phyloP scores from a whole-genome alignment of 768 basidiomycete species.

The Tylopilus felleus region DNA sequence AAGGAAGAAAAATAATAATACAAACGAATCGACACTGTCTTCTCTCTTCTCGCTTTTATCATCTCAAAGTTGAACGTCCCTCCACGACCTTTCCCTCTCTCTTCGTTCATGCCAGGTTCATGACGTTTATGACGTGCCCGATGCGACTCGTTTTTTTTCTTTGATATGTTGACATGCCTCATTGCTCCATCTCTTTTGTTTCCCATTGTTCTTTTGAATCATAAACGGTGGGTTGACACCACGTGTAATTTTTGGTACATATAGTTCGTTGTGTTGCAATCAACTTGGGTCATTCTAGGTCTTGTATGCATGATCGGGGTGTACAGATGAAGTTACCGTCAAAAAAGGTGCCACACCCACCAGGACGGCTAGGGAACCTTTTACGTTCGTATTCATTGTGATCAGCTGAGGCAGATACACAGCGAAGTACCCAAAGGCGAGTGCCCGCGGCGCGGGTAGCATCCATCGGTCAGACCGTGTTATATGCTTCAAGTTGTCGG shows the following conservation, averaged over 20 bases:
- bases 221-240: slow-evolving; percentile 6
- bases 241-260: slow-evolving; percentile 20
- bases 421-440: too few species aligned
- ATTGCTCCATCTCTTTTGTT: slow-evolving; percentile 6
- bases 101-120: slow-evolving; percentile 26
- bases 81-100: not conserved
- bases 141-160: slow-evolving; percentile 10
- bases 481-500: too few species aligned
- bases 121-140: slow-evolving; percentile 15
- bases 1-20: not conserved
- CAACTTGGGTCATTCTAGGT: not conserved
- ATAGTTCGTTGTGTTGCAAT: slow-evolving; percentile 13
- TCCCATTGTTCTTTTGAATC: not conserved
- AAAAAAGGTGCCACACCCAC: too few species aligned
- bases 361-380: too few species aligned
- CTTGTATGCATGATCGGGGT: too few species aligned
- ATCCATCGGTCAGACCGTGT: too few species aligned
- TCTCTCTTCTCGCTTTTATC: not conserved
- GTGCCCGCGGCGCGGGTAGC: too few species aligned
- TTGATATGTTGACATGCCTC: slow-evolving; percentile 3
- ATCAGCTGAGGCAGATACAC: too few species aligned
- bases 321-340: too few species aligned
- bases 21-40: not conserved
- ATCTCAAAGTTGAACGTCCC: not conserved
- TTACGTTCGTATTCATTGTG: too few species aligned